Conservation (phyloP, 805 yeast genomes). For the Wickerhamiella vanderwaltii region DNA sequence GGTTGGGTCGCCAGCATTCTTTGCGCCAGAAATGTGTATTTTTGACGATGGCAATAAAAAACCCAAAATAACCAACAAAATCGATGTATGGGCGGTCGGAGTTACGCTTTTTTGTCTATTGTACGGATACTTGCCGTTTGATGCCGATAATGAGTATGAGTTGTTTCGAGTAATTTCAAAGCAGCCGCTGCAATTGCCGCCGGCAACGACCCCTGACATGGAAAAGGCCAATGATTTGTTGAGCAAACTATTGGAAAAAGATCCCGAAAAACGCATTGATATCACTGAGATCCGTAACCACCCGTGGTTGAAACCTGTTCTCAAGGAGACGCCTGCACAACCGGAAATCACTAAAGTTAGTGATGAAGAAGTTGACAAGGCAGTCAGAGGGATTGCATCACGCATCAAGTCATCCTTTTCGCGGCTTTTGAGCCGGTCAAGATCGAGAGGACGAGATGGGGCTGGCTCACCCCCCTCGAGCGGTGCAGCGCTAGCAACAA, state of each 20-base stretch:
- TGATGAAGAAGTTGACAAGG: slow-evolving; percentile 57
- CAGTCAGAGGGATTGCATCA: slow-evolving; percentile 71
- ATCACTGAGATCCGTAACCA: slow-evolving; percentile 64
- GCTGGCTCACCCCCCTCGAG: slow-evolving; percentile 1
- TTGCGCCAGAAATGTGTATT: slow-evolving; percentile 87
- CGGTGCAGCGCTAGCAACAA: background rate
- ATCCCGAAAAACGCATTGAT: slow-evolving; percentile 55
- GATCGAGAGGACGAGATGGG: background rate
- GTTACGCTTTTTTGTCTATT: slow-evolving; percentile 78
- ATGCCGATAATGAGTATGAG: slow-evolving; percentile 75
- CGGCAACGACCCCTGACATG: slow-evolving; percentile 20
- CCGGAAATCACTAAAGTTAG: slow-evolving; percentile 33
- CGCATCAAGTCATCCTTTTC: slow-evolving; percentile 41
- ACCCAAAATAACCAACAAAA: slow-evolving; percentile 50
- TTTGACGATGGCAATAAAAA: slow-evolving; percentile 27
- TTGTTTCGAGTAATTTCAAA: slow-evolving; percentile 71
- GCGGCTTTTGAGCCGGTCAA: slow-evolving; percentile 9
- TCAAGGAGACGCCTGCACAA: slow-evolving; percentile 29
- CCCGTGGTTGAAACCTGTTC: slow-evolving; percentile 43
- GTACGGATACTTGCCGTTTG: slow-evolving; percentile 82
- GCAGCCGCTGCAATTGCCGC: slow-evolving; percentile 48
- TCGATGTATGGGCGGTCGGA: slow-evolving; percentile 97
- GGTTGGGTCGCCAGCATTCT: slow-evolving; percentile 95
- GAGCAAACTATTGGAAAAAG: slow-evolving; percentile 48
- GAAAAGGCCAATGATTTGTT: slow-evolving; percentile 42